Base-by-base conservation (phyloP, 2,329 filamentous ascomycete species). In the Venturia pyrina region DNA sequence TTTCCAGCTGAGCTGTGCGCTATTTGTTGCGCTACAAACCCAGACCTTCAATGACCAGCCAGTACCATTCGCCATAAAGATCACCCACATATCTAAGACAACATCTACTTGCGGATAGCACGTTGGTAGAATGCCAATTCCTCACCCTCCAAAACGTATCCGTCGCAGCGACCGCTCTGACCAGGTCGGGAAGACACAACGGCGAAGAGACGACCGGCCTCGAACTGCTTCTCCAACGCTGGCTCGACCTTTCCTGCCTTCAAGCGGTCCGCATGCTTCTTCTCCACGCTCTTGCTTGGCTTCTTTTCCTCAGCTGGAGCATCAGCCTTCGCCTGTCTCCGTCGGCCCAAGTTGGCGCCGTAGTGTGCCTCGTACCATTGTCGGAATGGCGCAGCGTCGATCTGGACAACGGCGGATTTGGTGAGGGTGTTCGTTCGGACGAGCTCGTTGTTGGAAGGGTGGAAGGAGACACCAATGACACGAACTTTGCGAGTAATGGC, bases 311-410 rank as follows among this genome's bases (percentile, higher is more conserved):
- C 86, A 82, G 91, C 78, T 71, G 83, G 79, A 75, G 83, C 83
- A 75, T 83, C 80, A 78, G 82, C 82, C 82, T 96, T 93, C 80
- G 88, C 85, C 85, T 96, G 92, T 83, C 93, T 91, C 83, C 89
- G 89, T 76, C 93, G 90, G 80, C 95, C 95, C 71, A 99, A 79
- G 75, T 85, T 75, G 82, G 91, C 86, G 79, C 95, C 95, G 87
- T 99, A 99, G 89, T 99, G 95, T 74, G 95, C 91, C 88, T 99
- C 95, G 84, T 96, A 99, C 95, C 95, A 99, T 85, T 98, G 93
- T 81, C 95, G 87, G 91, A 99, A 99, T 74, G 95, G 95, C 71
- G 95, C 91, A 76, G 96, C 95, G 82, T 99, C 95, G 83, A 99
- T 85, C 87, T 99, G 95, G 80, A 99, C 91, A 78, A 99, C 91